Percentiles rank a stretch among this genome's conserved stretches.
phyloP scores from a whole-genome alignment of 225 moss, liverwort and hornwort genomes.

The Polytrichum formosum region DNA sequence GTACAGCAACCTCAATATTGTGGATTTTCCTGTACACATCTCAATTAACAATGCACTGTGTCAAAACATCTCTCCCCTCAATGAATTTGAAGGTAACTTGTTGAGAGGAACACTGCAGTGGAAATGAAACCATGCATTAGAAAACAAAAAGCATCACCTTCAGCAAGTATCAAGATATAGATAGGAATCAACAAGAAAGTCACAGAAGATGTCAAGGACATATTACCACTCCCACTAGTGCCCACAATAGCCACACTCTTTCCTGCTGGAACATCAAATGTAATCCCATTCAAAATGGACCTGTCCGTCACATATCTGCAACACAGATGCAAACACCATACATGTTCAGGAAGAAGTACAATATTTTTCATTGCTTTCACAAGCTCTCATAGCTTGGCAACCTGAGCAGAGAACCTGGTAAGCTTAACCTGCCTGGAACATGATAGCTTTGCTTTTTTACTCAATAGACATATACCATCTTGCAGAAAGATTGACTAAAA shows the following conservation, averaged over 20 bases:
- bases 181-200: too few relatives aligned
- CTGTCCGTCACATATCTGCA: slow-evolving; percentile 72
- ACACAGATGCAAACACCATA: slow-evolving; percentile 12
- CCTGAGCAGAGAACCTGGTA: not conserved
- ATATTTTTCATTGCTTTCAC: too few relatives aligned
- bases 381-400: too few relatives aligned
- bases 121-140: too few relatives aligned
- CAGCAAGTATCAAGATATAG: too few relatives aligned
- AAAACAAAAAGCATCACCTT: too few relatives aligned
- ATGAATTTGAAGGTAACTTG: too few relatives aligned
- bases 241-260: slow-evolving; percentile 95
- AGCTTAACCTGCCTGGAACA: not conserved
- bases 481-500: too few relatives aligned
- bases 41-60: not conserved
- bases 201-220: not conserved
- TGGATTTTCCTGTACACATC: slow-evolving; percentile 76
- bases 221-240: slow-evolving; percentile 95
- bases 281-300: slow-evolving; percentile 82
- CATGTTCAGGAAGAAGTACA: slow-evolving; percentile 20
- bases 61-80: not conserved
- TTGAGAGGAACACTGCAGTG: too few relatives aligned
- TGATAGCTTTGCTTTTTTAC: too few relatives aligned
- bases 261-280: slow-evolving; percentile 87
- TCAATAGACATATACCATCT: too few relatives aligned
- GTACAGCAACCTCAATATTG: slow-evolving; percentile 88